phyloP scores from a whole-genome alignment of 192 early-diverging fungal genomes.

The Backusella macrospora region DNA sequence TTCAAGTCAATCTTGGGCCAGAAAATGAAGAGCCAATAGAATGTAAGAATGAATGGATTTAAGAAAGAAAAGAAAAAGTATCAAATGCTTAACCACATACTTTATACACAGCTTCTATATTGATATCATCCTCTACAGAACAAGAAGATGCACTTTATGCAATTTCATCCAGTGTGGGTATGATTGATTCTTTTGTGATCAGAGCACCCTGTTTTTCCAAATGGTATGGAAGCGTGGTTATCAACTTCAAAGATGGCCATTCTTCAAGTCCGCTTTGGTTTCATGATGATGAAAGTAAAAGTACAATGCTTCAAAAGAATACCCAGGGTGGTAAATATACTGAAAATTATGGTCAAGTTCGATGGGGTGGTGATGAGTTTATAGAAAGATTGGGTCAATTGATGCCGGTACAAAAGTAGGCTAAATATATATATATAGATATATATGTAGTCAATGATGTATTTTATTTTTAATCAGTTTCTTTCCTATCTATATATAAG shows the following conservation, averaged over 20 bases:
- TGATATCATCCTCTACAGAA: slow-evolving; percentile 21
- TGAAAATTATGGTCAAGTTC: slow-evolving; percentile 41
- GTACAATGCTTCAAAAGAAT: slow-evolving; percentile 17
- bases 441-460: background rate
- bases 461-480: background rate
- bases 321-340: slow-evolving; percentile 20
- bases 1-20: slow-evolving; percentile 59
- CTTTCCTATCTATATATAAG: background rate
- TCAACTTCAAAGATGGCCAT: slow-evolving; percentile 66
- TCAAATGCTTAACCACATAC: background rate
- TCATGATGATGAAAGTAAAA: slow-evolving; percentile 67
- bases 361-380: slow-evolving; percentile 75
- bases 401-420: slow-evolving; percentile 43
- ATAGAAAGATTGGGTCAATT: slow-evolving; percentile 53
- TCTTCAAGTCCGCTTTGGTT: slow-evolving; percentile 72
- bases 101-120: slow-evolving; percentile 15
- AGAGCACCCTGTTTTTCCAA: slow-evolving; percentile 68
- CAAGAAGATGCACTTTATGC: slow-evolving; percentile 55
- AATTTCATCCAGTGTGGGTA: slow-evolving; percentile 59
- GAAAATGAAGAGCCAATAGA: slow-evolving; percentile 37
- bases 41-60: background rate
- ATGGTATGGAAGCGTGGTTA: slow-evolving; percentile 68
- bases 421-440: background rate
- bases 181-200: slow-evolving; percentile 63
- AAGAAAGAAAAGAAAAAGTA: slow-evolving; percentile 11